A percentile compares a stretch with the other conserved stretches of the same genome.
These are phyloP conservation scores for Sisymbrium irio DNA, from an alignment of 345 rosid species.

Conservation along the genomic window DNA sequence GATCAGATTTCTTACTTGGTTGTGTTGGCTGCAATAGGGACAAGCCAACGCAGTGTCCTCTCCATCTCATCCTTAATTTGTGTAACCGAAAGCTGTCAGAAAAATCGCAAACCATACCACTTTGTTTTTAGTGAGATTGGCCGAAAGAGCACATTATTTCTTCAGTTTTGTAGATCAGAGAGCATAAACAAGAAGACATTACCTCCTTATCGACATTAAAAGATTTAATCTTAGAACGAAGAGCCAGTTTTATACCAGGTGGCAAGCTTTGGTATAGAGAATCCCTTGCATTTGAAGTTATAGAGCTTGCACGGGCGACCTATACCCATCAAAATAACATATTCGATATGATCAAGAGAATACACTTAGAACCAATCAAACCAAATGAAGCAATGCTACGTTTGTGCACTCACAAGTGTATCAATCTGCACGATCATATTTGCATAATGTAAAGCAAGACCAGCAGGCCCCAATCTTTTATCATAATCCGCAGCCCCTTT, in stretches of 20 bases:
- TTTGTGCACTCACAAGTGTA: slow-evolving; percentile 56
- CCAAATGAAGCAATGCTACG: slow-evolving; percentile 16
- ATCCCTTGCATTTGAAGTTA: slow-evolving; percentile 83
- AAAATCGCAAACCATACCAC: slow-evolving; percentile 1
- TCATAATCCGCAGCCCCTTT: slow-evolving; percentile 35
- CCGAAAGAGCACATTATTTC: not conserved
- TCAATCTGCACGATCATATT: slow-evolving; percentile 75
- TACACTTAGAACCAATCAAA: slow-evolving; percentile 11
- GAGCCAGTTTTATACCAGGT: slow-evolving; percentile 63
- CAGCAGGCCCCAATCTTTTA: slow-evolving; percentile 71
- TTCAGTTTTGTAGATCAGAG: slow-evolving; percentile 4
- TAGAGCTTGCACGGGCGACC: slow-evolving; percentile 78
- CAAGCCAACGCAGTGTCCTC: slow-evolving; percentile 96
- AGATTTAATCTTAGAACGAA: slow-evolving; percentile 63
- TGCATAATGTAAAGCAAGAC: slow-evolving; percentile 90
- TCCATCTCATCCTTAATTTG: slow-evolving; percentile 95
- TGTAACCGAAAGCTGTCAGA: slow-evolving; percentile 61
- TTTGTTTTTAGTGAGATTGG: not conserved
- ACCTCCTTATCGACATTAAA: slow-evolving; percentile 63
- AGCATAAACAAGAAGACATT: slow-evolving; percentile 10
- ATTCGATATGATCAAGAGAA: not conserved
- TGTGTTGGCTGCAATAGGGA: slow-evolving; percentile 85
- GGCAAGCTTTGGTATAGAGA: slow-evolving; percentile 83
- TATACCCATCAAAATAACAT: slow-evolving; percentile 35
- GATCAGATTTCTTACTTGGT: slow-evolving; percentile 58